Evolutionary conservation across 2,329 filamentous ascomycete species (phyloP).

Genomic region (Xylariaceae sp.): DNA sequence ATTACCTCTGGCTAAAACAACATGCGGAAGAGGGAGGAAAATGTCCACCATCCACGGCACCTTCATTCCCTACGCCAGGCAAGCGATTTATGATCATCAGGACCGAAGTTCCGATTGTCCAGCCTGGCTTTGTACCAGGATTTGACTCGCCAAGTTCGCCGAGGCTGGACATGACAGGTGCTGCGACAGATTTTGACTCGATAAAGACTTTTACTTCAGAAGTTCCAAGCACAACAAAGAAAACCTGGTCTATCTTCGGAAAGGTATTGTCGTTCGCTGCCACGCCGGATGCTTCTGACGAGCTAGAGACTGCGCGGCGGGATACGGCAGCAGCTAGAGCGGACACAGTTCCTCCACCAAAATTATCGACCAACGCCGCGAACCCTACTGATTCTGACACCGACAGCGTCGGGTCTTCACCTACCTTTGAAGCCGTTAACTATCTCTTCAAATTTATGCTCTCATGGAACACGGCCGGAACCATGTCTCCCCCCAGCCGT

Average conservation of each 20-base stretch:
- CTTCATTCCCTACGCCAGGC: slow-evolving; percentile 79
- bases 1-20: slow-evolving; percentile 72
- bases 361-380: slow-evolving; percentile 31
- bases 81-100: slow-evolving; percentile 86
- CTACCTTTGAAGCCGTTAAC: slow-evolving; percentile 51
- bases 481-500: slow-evolving; percentile 54
- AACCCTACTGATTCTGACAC: slow-evolving; percentile 43
- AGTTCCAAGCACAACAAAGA: slow-evolving; percentile 38
- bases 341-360: slow-evolving; percentile 38
- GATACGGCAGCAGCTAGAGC: slow-evolving; percentile 47
- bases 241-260: slow-evolving; percentile 62
- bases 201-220: slow-evolving; percentile 21
- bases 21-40: slow-evolving; percentile 54
- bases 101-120: slow-evolving; percentile 57
- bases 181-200: slow-evolving; percentile 30
- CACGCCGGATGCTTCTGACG: slow-evolving; percentile 39
- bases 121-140: slow-evolving; percentile 46
- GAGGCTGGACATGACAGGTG: slow-evolving; percentile 26
- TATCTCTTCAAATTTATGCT: slow-evolving; percentile 74
- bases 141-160: slow-evolving; percentile 41
- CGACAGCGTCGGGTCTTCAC: slow-evolving; percentile 53
- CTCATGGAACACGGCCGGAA: slow-evolving; percentile 55
- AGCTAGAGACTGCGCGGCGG: slow-evolving; percentile 47
- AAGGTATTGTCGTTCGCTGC: slow-evolving; percentile 53
- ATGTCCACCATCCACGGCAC: slow-evolving; percentile 66